phyloP scores from a whole-genome alignment of 225 moss, liverwort and hornwort genomes.

The Physcomitrellopsis africana region DNA sequence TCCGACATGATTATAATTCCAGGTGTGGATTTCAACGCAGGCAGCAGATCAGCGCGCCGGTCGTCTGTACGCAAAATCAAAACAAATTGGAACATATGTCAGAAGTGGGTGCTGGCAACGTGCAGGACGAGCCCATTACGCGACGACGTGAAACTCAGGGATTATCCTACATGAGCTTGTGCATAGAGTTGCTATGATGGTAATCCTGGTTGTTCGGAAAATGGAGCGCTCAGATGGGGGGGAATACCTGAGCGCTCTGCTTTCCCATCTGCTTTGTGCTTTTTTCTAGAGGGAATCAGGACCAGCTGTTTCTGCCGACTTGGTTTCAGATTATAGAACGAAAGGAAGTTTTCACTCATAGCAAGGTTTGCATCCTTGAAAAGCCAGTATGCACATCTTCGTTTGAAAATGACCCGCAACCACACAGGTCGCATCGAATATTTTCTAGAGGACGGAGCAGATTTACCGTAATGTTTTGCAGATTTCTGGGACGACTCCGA shows the following conservation, averaged over 20 bases:
- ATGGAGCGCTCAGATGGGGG: constrained; percentile 46
- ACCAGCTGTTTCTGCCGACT: constrained; percentile 31
- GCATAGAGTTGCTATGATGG: no score
- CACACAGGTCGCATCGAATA: constrained; percentile 30
- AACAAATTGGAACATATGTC: neutral
- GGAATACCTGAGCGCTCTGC: constrained; percentile 42
- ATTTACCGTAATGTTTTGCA: constrained; percentile 50
- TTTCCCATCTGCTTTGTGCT: constrained; percentile 24
- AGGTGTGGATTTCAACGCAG: constrained; percentile 43
- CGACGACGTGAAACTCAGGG: no score
- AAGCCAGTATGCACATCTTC: constrained; percentile 28
- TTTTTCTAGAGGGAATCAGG: constrained; percentile 33
- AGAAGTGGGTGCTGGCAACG: neutral
- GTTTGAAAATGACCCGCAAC: constrained; percentile 40
- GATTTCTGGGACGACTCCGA: constrained; percentile 53
- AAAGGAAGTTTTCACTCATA: constrained; percentile 36
- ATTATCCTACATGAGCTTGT: no score
- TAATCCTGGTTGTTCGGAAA: constrained; percentile 5
- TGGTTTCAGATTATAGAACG: constrained; percentile 24
- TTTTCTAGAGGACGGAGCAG: constrained; percentile 25
- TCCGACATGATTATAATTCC: constrained; percentile 37
- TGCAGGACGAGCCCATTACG: no score
- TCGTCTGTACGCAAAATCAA: constrained; percentile 36
- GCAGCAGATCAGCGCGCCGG: constrained; percentile 34
- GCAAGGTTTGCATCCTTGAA: constrained; percentile 38